These are phyloP conservation scores for Coniferiporia weirii DNA, from an alignment of 1,284 basidiomycete species.

Conservation along the genomic window DNA sequence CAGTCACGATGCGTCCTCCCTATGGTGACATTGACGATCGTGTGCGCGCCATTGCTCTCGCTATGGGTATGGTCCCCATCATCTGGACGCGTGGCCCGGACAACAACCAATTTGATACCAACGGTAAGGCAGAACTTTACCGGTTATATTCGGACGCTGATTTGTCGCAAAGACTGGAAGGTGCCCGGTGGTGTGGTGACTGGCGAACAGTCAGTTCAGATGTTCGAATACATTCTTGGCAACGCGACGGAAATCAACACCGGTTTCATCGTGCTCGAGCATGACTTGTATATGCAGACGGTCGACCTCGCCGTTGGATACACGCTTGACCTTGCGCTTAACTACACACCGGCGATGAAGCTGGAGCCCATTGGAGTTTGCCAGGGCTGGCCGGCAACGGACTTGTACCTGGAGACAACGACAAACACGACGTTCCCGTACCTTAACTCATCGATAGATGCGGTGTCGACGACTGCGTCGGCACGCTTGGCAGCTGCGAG, in stretches of 20 bases:
- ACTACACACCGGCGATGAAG: conserved; percentile 54
- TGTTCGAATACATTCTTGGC: conserved; percentile 57
- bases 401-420: conserved; percentile 64
- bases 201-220: conserved; percentile 47
- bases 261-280: conserved; percentile 86
- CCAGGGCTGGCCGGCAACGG: conserved; percentile 42
- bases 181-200: conserved; percentile 69
- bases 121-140: conserved; percentile 39
- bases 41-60: conserved; percentile 77
- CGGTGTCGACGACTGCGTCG: conserved; percentile 12
- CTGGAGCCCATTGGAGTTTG: conserved; percentile 65
- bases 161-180: conserved; percentile 61
- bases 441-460: conserved; percentile 22
- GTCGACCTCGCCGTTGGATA: conserved; percentile 88
- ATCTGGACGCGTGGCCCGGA: conserved; percentile 68
- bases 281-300: conserved; percentile 81
- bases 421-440: conserved; percentile 55
- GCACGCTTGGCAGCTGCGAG: conserved; percentile 13
- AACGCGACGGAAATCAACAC: conserved; percentile 54
- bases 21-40: conserved; percentile 68
- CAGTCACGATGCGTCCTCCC: conserved; percentile 58
- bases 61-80: conserved; percentile 78
- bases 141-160: conserved; percentile 9
- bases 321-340: conserved; percentile 68
- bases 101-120: conserved; percentile 73